These are phyloP conservation scores for Cyathus olla DNA, from an alignment of 1,284 basidiomycete genomes.

Conservation along the genomic window DNA sequence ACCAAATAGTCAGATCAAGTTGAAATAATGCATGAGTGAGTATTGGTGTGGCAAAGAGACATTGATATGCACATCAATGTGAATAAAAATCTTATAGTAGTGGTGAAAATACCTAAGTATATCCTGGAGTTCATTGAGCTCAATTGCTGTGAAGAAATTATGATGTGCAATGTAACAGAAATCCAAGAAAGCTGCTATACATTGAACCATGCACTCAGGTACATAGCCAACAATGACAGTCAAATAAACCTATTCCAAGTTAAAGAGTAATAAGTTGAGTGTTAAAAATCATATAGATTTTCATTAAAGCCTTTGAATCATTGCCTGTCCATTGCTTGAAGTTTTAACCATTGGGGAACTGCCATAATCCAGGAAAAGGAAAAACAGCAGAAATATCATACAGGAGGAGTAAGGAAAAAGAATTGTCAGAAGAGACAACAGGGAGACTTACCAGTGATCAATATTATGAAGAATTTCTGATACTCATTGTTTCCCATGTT, in stretches of 20 bases:
- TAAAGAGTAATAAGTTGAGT: background rate
- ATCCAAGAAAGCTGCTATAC: constrained; percentile 40
- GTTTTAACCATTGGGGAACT: constrained; percentile 23
- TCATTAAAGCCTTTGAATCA: constrained; percentile 35
- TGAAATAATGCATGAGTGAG: constrained; percentile 32
- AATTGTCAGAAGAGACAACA: too few species aligned
- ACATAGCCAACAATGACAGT: constrained; percentile 38
- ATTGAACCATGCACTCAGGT: constrained; percentile 29
- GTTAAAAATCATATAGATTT: constrained; percentile 11
- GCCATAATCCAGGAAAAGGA: constrained; percentile 21
- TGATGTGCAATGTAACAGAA: constrained; percentile 46
- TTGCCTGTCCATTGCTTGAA: constrained; percentile 36
- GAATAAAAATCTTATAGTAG: constrained; percentile 39
- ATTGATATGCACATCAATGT: constrained; percentile 6
- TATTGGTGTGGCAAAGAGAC: constrained; percentile 31
- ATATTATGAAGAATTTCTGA: constrained; percentile 35
- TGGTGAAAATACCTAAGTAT: constrained; percentile 39
- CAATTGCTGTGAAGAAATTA: constrained; percentile 17
- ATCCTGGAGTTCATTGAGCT: constrained; percentile 29
- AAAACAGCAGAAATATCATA: constrained; percentile 26
- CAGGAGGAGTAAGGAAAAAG: too few species aligned
- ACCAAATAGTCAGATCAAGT: constrained; percentile 31
- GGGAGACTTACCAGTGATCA: constrained; percentile 31
- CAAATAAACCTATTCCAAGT: constrained; percentile 30
- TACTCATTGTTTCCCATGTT: constrained; percentile 17